These are phyloP conservation scores for Rhexocercosporidium sp. DNA, from an alignment of 2,329 filamentous ascomycete genomes.

Conservation along the genomic window DNA sequence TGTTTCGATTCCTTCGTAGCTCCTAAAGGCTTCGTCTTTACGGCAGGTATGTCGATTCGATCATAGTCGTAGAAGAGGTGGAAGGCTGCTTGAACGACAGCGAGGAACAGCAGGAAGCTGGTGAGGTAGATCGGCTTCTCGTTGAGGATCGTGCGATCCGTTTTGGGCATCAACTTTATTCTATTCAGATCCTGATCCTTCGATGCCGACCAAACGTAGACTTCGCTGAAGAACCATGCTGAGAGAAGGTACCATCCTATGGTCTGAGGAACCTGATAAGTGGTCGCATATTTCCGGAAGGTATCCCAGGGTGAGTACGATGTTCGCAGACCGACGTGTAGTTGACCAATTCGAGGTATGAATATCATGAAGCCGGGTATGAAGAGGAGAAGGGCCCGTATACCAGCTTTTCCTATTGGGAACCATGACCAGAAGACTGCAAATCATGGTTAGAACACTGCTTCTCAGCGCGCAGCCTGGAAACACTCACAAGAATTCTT, in stretches of 20 bases:
- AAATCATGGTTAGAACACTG: slow-evolving; percentile 15
- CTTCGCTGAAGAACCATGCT: slow-evolving; percentile 77
- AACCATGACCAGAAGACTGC: slow-evolving; percentile 87
- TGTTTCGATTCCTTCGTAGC: slow-evolving; percentile 45
- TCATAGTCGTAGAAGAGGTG: slow-evolving; percentile 81
- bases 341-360: slow-evolving; percentile 83
- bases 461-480: slow-evolving; percentile 15
- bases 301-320: slow-evolving; percentile 71
- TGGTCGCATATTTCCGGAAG: slow-evolving; percentile 62
- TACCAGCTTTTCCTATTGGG: slow-evolving; percentile 74
- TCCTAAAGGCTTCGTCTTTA: slow-evolving; percentile 41
- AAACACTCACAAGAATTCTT: slow-evolving; percentile 69
- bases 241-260: slow-evolving; percentile 78
- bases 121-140: slow-evolving; percentile 85
- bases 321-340: slow-evolving; percentile 76
- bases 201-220: slow-evolving; percentile 77
- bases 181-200: slow-evolving; percentile 68
- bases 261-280: slow-evolving; percentile 66
- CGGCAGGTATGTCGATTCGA: slow-evolving; percentile 51
- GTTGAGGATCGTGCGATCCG: slow-evolving; percentile 78
- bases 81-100: slow-evolving; percentile 67
- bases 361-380: slow-evolving; percentile 77
- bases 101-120: slow-evolving; percentile 70
- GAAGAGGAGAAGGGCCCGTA: slow-evolving; percentile 78
- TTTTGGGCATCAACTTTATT: slow-evolving; percentile 72